Base-by-base conservation (phyloP, 2,329 filamentous ascomycete species). In the Sarocladiaceae sp. region DNA sequence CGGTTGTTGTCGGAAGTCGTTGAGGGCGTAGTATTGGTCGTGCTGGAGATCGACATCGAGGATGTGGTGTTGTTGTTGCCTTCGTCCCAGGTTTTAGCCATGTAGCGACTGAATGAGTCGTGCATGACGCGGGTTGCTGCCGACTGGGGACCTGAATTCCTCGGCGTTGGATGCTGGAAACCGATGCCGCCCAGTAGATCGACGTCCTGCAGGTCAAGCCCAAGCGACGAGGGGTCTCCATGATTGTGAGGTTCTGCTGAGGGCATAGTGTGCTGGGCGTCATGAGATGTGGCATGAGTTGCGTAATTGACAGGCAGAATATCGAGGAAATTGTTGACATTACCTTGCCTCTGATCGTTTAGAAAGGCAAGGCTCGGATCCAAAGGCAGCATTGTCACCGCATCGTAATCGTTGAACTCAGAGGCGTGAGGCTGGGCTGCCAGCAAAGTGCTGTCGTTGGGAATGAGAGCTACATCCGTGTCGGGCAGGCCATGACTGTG, bases 311-410 rank as follows among this genome's bases (percentile, higher is more conserved):
- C 54, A 11, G 64, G 64, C 5, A 71, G 55, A 20, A 76, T 56
- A 55, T 72, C 70, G 46, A 73, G 61, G 49, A 71, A 70, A 18
- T 48, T 22, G n/a, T 31, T 31, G 26, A 11, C 22, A 37, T 66
- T 64, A 23, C 69, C 51, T 54, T 59, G 52, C 54, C 58, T 58
- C 5, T 57, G 31, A 15, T 62, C 56, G n/a, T 63, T 62, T 13
- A 73, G 59, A 53, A 74, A 69, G 23, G 62, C 65, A 6, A 73
- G 57, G 46, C 63, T 65, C 3, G 67, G 56, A 29, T 68, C 67
- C 48, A 13, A 50, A 22, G 13, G 46, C 35, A 17, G 4, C 47
- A 37, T 39, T 23, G 26, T 25, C n/a, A 28, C 31, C 4, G 25
- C 5, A 26, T 48, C 44, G 28, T 48, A 48, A 18, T 5, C 22